Base-by-base conservation (phyloP, 1,284 basidiomycete species). In the Sanghuangporus sanghuang region DNA sequence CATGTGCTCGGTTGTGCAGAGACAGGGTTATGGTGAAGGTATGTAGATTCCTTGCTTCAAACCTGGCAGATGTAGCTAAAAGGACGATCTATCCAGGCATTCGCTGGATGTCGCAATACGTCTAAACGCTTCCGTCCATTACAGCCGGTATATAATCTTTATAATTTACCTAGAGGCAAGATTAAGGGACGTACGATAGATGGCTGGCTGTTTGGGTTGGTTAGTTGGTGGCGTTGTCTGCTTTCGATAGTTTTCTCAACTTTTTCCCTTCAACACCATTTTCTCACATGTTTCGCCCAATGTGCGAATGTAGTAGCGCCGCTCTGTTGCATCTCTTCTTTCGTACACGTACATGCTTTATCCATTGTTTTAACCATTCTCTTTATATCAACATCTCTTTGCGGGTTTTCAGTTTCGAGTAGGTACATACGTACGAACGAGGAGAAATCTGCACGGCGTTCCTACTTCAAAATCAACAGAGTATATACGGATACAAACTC, bases 1-100 rank as follows among this genome's bases (percentile, higher is more conserved):
- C 87, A 99, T 99, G 97, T 98, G 96, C 82, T 99, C 97, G 16
- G 96, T 99, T 65, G 96, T 99, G 64, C 95, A 97, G 85, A 87
- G 96, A 75, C 96, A 98, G 77, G 96, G 96, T 65, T 99, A 99
- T 77, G 96, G 96, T 67, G 97, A 99, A 80, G 96, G 93, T 85
- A 65, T 59, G 78, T 67, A 40, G 40, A 38, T 39, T 6, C 16
- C 16, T 35, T 6, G 16, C 62, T 6, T 11, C n/a, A 2, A 6
- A 21, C 48, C 27, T 36, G n/a, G 55, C 53, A 40, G 42, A 46
- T 32, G 38, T 23, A 50, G 57, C 64, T 70, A 5, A 70, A 48
- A 38, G 36, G 35, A 49, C n/a, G 38, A 27, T 27, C 14, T 44
- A 16, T 32, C 55, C 32, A 89, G 87, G 92, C 68, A 98, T 99